These are phyloP conservation scores for Leccinellum albellum DNA, from an alignment of 768 basidiomycete species.

Conservation along the genomic window DNA sequence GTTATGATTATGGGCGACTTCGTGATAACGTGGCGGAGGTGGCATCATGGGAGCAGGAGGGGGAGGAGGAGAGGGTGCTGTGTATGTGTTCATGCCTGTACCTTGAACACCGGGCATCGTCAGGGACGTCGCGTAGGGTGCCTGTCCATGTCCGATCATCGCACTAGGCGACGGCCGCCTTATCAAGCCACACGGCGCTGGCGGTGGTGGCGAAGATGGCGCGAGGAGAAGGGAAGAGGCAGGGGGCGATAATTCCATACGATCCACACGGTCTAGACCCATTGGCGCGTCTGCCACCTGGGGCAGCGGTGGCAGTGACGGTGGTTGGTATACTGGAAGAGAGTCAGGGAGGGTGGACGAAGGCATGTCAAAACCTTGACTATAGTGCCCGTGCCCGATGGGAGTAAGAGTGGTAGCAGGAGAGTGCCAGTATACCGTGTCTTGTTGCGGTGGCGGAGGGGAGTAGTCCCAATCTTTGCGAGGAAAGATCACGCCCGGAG, in stretches of 20 bases:
- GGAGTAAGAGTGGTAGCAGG: neutral
- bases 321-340: neutral
- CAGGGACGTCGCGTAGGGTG: neutral
- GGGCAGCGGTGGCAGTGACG: neutral
- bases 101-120: neutral
- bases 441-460: neutral
- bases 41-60: conserved; percentile 10
- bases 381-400: neutral
- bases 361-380: neutral
- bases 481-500: conserved; percentile 26
- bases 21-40: conserved; percentile 20
- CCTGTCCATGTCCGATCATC: conserved; percentile 9
- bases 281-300: neutral
- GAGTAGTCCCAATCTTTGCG: conserved; percentile 14
- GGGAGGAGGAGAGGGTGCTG: neutral
- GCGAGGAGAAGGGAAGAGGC: conserved; percentile 12
- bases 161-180: conserved; percentile 12
- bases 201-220: conserved; percentile 11
- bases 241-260: conserved; percentile 6
- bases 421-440: conserved; percentile 5
- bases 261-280: neutral
- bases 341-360: neutral
- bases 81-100: neutral
- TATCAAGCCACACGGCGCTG: conserved; percentile 7
- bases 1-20: conserved; percentile 1